These are phyloP conservation scores for Botryosphaeria dothidea DNA, from an alignment of 2,329 filamentous ascomycete genomes.

Conservation along the genomic window DNA sequence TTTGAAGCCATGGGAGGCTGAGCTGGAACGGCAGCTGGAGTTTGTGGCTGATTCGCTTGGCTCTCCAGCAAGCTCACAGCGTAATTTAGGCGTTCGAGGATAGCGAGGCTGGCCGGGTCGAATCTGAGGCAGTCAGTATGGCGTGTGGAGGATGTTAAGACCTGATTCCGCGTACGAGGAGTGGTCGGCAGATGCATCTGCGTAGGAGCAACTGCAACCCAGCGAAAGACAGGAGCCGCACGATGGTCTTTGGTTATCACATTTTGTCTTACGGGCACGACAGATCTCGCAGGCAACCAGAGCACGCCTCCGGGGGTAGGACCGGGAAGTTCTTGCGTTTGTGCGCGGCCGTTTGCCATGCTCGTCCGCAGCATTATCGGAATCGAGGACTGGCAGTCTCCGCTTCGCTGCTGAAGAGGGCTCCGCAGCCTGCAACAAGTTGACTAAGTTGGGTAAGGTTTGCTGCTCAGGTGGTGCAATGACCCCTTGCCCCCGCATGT, in stretches of 20 bases:
- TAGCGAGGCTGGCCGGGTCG: slow-evolving; percentile 40
- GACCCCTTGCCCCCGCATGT: not conserved
- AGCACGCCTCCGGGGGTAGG: slow-evolving; percentile 16
- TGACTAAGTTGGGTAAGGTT: not conserved
- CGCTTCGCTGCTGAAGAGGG: not conserved
- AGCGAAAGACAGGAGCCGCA: slow-evolving; percentile 23
- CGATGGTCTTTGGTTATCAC: slow-evolving; percentile 23
- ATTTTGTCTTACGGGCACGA: slow-evolving; percentile 20
- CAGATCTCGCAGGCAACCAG: slow-evolving; percentile 17
- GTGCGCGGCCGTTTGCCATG: not conserved
- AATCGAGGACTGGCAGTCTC: not conserved
- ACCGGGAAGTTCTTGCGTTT: not conserved
- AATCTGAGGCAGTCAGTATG: slow-evolving; percentile 29
- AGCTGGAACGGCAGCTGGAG: not conserved
- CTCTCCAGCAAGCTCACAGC: slow-evolving; percentile 27
- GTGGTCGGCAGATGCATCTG: slow-evolving; percentile 8
- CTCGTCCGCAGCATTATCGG: not conserved
- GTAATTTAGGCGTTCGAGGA: slow-evolving; percentile 33
- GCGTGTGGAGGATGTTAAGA: not conserved
- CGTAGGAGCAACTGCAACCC: slow-evolving; percentile 21
- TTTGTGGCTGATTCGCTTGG: slow-evolving; percentile 8
- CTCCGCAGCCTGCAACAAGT: not conserved
- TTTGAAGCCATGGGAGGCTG: not conserved
- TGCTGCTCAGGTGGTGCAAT: not conserved
- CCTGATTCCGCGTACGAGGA: slow-evolving; percentile 10